Conservation (phyloP, 2,329 filamentous ascomycete species). For the Teratosphaeria gauchensis region DNA sequence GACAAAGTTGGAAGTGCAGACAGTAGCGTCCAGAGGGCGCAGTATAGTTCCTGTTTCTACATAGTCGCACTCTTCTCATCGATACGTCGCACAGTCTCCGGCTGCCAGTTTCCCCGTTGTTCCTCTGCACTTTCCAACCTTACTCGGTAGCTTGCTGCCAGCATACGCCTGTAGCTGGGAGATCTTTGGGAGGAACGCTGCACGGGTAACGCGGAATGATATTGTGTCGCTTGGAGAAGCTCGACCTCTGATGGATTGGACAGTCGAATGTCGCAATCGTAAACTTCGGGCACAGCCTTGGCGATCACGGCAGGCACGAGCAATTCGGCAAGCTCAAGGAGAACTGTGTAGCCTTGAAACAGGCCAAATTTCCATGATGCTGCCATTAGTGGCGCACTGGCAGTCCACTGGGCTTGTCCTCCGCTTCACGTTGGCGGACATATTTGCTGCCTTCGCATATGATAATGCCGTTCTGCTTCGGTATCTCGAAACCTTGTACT, state of each 20-base stretch:
- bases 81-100: background rate
- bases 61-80: background rate
- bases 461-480: constrained; percentile 13
- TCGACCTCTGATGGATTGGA: constrained; percentile 15
- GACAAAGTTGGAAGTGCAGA: background rate
- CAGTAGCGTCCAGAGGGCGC: background rate
- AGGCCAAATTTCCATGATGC: constrained; percentile 12
- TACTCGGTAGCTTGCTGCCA: background rate
- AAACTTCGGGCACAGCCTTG: no score
- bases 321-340: no score
- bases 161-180: background rate
- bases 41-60: background rate
- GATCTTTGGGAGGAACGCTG: no score
- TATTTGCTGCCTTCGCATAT: no score
- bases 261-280: no score
- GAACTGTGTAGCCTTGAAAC: no score
- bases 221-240: constrained; percentile 18
- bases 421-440: no score
- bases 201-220: constrained; percentile 8
- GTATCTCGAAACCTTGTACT: constrained; percentile 15
- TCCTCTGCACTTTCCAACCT: background rate
- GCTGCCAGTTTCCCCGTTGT: background rate
- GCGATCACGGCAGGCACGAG: constrained; percentile 1
- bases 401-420: no score
- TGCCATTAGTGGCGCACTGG: background rate